Percentiles rank a stretch among this genome's conserved stretches.
Conservation (phyloP, 1,139 yeast species). For the Geotrichum carabidarum region DNA sequence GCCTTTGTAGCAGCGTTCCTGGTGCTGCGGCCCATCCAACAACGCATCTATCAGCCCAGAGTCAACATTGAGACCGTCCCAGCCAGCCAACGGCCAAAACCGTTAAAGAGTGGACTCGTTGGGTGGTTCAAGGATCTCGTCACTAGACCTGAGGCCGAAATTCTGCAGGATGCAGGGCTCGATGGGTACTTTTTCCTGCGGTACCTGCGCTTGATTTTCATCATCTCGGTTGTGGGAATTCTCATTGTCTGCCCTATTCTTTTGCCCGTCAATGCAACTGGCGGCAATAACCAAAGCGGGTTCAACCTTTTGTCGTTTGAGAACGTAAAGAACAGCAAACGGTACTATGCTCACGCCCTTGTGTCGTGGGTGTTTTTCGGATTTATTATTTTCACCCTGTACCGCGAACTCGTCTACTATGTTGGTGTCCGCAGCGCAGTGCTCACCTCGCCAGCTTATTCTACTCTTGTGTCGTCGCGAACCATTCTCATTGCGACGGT, state of each 20-base stretch:
- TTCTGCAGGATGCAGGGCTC: conserved; percentile 73
- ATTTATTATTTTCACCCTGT: conserved; percentile 59
- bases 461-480: conserved; percentile 66
- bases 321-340: conserved; percentile 56
- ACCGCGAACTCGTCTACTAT: conserved; percentile 77
- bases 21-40: conserved; percentile 57
- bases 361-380: conserved; percentile 78
- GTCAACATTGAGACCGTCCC: conserved; percentile 48
- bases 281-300: conserved; percentile 52
- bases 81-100: conserved; percentile 38
- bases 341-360: conserved; percentile 84
- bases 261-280: conserved; percentile 82
- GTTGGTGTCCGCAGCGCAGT: conserved; percentile 76
- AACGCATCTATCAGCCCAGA: conserved; percentile 79
- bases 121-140: conserved; percentile 38
- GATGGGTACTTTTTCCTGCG: conserved; percentile 88
- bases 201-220: conserved; percentile 59
- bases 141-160: conserved; percentile 55
- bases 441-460: conserved; percentile 73
- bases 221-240: conserved; percentile 59
- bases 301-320: conserved; percentile 75
- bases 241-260: conserved; percentile 68
- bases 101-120: conserved; percentile 33
- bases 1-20: conserved; percentile 56
- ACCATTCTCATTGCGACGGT: conserved; percentile 77